Conservation (phyloP, 306 rosid genomes). For the Castanea mollissima region DNA sequence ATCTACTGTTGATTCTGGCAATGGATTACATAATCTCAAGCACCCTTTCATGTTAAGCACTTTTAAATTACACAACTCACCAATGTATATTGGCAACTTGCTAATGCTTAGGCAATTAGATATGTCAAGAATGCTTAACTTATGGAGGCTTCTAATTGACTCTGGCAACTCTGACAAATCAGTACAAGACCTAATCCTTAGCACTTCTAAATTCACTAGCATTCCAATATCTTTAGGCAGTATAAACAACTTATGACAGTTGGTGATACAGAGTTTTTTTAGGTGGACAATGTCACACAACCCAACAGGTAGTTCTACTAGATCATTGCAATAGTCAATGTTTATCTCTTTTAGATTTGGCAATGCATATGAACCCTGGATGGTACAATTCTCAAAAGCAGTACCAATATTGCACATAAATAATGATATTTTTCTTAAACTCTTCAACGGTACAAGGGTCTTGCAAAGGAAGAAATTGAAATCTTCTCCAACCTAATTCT, state of each 20-base stretch:
- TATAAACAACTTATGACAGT: slow-evolving; percentile 24
- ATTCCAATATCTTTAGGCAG: slow-evolving; percentile 25
- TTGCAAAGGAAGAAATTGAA: slow-evolving; percentile 17
- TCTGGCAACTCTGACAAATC: neutral
- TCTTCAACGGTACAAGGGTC: slow-evolving; percentile 1
- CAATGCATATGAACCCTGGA: slow-evolving; percentile 21
- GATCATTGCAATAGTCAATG: slow-evolving; percentile 34
- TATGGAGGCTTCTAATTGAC: too few relatives aligned
- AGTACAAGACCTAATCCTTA: slow-evolving; percentile 40
- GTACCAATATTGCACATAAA: slow-evolving; percentile 29
- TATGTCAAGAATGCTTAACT: too few relatives aligned
- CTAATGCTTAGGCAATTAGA: too few relatives aligned
- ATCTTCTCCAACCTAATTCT: slow-evolving; percentile 33
- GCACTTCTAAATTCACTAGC: slow-evolving; percentile 11
- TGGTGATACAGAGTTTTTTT: slow-evolving; percentile 31
- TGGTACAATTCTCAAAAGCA: slow-evolving; percentile 25
- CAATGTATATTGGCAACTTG: too few relatives aligned
- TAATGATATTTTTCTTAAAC: slow-evolving; percentile 35
- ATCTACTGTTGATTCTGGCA: too few relatives aligned
- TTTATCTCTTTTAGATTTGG: slow-evolving; percentile 36
- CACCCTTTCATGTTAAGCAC: too few relatives aligned
- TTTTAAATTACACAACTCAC: too few relatives aligned
- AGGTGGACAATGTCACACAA: slow-evolving; percentile 16
- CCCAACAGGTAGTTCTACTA: slow-evolving; percentile 25
- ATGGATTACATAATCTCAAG: too few relatives aligned